Evolutionary conservation across 306 rosid species (phyloP), one percentile per base, ranked within the genome.

Genomic region (Mucuna pruriens): DNA sequence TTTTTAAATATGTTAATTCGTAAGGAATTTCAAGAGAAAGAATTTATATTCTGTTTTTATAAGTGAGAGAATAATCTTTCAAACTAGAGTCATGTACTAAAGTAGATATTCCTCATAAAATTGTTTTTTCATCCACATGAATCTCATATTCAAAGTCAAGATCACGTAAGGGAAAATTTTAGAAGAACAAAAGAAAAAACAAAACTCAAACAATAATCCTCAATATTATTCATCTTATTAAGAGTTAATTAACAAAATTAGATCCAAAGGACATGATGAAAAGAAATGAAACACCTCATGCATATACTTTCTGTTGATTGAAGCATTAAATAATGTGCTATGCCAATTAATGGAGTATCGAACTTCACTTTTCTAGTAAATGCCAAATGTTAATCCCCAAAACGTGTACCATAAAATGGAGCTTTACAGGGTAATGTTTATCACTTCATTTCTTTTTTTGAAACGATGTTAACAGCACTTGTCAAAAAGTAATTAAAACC

Each of bases 401-500:
- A 22, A 74, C 1, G 23, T 40, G 68, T 75, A 39, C 15, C 66
- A 12, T 36, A 75, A 60, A 10, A 39, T 39, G 44, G 9, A 58
- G 58, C 31, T 13, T 33, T 51, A 33, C n/a, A 81, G 42, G 60
- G 49, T 63, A 65, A 42, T 39, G 8, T 61, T 34, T 22, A 22
- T 70, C 60, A 60, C 48, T 26, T 54, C 61, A 60, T 34, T 39
- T 58, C 20, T 77, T 77, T 69, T 33, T 55, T 60, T 20, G 17
- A 55, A 68, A 38, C 25, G 11, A 1, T 49, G 23, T 9, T 33
- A 66, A 44, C 74, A 55, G 68, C 70, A 79, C 54, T 22, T 25
- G 10, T 36, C 68, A 74, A 23, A 49, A 72, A 60, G 67, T 31
- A 69, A 44, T 44, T 63, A 16, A 58, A 79, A 66, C 66, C 78